Conservation (phyloP, 129 eudicot species). For the Saposhnikovia divaricata region DNA sequence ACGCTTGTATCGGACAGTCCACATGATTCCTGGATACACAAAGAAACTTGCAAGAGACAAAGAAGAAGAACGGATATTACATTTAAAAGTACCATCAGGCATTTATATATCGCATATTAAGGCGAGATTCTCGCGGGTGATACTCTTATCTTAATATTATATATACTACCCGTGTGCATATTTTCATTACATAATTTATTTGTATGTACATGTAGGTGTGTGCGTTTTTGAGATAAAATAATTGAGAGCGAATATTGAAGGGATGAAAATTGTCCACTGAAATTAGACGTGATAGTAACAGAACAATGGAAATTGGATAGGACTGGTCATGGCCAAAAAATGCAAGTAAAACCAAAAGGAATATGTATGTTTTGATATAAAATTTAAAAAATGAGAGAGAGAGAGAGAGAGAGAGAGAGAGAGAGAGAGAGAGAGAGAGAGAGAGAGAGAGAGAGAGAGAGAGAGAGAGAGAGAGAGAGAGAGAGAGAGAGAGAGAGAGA, state of each 20-base stretch:
- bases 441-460: no score
- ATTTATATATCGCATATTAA: conserved; percentile 5
- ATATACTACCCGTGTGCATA: neutral
- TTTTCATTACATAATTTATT: neutral
- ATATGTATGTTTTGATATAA: neutral
- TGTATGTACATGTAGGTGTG: neutral
- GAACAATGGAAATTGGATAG: neutral
- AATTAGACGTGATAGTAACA: neutral
- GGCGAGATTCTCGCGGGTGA: conserved; percentile 17
- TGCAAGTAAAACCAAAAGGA: neutral
- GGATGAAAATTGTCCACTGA: neutral
- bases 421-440: no score
- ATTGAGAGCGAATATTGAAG: neutral
- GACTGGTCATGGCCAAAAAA: neutral
- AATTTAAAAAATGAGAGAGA: neutral
- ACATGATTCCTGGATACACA: neutral
- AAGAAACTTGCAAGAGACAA: conserved; percentile 2
- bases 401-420: no score
- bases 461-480: no score
- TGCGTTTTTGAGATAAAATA: neutral
- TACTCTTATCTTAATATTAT: neutral
- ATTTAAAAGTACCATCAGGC: neutral
- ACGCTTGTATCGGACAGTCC: neutral
- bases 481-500: no score
- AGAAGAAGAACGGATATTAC: neutral